A percentile compares a stretch with the other conserved stretches of the same genome.
These are phyloP conservation scores for Aspergillus novofumigatus DNA, from an alignment of 2,329 filamentous ascomycete species.

Conservation along the genomic window DNA sequence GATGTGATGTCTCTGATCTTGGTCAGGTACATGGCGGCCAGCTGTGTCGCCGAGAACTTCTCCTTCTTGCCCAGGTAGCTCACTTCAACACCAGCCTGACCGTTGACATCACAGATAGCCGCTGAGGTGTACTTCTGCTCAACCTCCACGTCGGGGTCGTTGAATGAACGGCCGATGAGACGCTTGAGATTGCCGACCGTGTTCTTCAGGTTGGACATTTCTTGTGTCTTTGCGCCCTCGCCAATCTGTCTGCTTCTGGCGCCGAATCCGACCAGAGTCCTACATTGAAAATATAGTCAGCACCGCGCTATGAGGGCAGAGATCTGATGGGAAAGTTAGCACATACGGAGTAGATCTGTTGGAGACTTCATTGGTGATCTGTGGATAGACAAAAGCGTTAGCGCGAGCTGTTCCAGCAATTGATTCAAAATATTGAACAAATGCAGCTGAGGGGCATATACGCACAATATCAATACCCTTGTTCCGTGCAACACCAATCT, in stretches of 20 bases:
- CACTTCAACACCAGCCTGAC: constrained; percentile 92
- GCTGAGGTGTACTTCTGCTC: constrained; percentile 91
- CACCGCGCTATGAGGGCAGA: constrained; percentile 6
- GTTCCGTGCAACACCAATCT: constrained; percentile 95
- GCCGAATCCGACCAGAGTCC: constrained; percentile 90
- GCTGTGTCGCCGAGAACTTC: constrained; percentile 88
- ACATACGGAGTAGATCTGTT: constrained; percentile 97
- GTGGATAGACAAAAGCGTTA: constrained; percentile 16
- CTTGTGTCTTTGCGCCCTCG: constrained; percentile 94
- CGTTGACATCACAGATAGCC: constrained; percentile 80
- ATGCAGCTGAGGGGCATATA: constrained; percentile 37
- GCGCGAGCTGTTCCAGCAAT: constrained; percentile 6
- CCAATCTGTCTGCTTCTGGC: constrained; percentile 91
- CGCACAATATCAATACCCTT: constrained; percentile 97
- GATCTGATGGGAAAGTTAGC: constrained; percentile 9
- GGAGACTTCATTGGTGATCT: constrained; percentile 99
- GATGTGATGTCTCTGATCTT: constrained; percentile 88
- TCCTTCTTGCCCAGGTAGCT: constrained; percentile 92
- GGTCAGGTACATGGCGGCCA: constrained; percentile 91
- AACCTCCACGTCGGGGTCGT: constrained; percentile 86
- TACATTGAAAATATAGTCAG: constrained; percentile 36
- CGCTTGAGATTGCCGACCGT: constrained; percentile 91
- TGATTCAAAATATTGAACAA: neutral
- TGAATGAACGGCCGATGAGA: constrained; percentile 78
- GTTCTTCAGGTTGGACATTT: constrained; percentile 99